A percentile compares a stretch with the other conserved stretches of the same genome.
phyloP scores from a whole-genome alignment of 2,329 filamentous ascomycete genomes.

The Geosmithia putterillii region DNA sequence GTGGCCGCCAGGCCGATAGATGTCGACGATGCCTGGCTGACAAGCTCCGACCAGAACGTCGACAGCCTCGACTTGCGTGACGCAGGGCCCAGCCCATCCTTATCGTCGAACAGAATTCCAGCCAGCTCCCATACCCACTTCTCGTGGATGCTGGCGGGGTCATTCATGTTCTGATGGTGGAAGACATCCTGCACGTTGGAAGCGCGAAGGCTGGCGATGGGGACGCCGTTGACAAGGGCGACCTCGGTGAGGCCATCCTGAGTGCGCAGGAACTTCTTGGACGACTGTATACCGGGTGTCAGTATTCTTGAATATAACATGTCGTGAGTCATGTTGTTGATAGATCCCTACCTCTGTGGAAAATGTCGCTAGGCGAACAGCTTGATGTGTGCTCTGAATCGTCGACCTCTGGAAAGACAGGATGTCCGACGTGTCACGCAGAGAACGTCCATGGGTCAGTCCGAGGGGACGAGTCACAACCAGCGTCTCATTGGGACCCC shows the following conservation, averaged over 20 bases:
- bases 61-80: constrained; percentile 53
- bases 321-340: not conserved
- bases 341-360: constrained; percentile 33
- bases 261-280: constrained; percentile 37
- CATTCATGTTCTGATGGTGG: constrained; percentile 25
- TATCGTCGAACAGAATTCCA: constrained; percentile 74
- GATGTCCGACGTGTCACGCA: constrained; percentile 14
- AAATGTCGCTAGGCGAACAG: constrained; percentile 54
- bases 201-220: constrained; percentile 38
- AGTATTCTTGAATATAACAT: not conserved
- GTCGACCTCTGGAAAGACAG: constrained; percentile 24
- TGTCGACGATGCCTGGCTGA: constrained; percentile 45
- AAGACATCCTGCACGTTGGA: constrained; percentile 23
- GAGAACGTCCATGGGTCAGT: constrained; percentile 21
- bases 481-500: constrained; percentile 63
- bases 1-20: constrained; percentile 46
- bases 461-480: constrained; percentile 37
- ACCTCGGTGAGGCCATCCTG: constrained; percentile 47
- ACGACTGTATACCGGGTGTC: constrained; percentile 26
- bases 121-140: constrained; percentile 75
- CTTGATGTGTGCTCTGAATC: constrained; percentile 50
- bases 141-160: constrained; percentile 46
- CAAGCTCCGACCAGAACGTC: constrained; percentile 51
- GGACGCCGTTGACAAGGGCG: constrained; percentile 41
- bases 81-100: constrained; percentile 24